phyloP scores from a whole-genome alignment of 2,329 filamentous ascomycete species.

The Diaporthe citri region DNA sequence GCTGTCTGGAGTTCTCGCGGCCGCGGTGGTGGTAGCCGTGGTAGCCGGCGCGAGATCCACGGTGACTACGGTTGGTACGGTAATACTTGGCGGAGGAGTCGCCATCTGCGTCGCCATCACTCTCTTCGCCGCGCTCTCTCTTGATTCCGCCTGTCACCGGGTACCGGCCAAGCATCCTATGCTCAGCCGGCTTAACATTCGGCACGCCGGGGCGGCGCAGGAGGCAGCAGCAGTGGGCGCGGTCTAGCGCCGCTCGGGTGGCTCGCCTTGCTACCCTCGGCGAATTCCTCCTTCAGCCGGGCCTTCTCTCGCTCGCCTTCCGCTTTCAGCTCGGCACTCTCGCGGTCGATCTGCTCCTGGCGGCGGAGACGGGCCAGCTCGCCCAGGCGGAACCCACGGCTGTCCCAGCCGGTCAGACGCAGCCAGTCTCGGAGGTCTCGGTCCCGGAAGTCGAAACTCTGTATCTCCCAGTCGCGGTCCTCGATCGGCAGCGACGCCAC shows the following conservation, averaged over 20 bases:
- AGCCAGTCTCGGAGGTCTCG: constrained; percentile 31
- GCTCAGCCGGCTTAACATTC: neutral
- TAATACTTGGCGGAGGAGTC: neutral
- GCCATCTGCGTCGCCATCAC: neutral
- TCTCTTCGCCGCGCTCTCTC: neutral
- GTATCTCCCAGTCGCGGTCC: neutral
- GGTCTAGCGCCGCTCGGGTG: no score
- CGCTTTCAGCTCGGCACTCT: neutral
- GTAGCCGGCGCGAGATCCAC: neutral
- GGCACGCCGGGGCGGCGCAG: neutral
- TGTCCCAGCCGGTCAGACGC: constrained; percentile 18
- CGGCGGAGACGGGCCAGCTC: constrained; percentile 26
- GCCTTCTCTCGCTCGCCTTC: neutral
- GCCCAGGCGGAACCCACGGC: neutral
- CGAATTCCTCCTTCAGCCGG: neutral
- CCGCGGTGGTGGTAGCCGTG: neutral
- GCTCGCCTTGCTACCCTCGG: neutral
- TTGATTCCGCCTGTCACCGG: neutral
- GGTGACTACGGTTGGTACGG: neutral
- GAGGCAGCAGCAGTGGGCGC: neutral
- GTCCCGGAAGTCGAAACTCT: neutral
- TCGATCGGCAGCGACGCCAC: neutral
- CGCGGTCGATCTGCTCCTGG: constrained; percentile 21
- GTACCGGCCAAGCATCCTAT: neutral
- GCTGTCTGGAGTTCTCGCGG: neutral